A percentile compares a stretch with the other conserved stretches of the same genome.
phyloP scores from a whole-genome alignment of 176 grass and related monocot species.

The Aegilops longissima region DNA sequence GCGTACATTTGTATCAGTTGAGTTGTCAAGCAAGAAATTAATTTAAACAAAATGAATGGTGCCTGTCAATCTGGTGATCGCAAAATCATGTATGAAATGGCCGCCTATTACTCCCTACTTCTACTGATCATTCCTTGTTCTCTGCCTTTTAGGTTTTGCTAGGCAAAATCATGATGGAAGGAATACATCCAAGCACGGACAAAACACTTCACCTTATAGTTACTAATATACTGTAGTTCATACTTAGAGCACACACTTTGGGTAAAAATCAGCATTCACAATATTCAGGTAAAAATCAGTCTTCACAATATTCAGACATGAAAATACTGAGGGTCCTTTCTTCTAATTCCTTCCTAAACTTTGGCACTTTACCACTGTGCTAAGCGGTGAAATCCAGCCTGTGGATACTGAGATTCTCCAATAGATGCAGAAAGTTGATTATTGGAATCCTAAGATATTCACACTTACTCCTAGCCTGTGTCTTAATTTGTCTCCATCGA shows the following conservation, averaged over 20 bases:
- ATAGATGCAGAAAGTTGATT: constrained; percentile 85
- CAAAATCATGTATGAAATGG: neutral
- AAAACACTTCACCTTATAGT: too few relatives aligned
- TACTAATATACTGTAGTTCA: too few relatives aligned
- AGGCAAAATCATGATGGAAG: neutral
- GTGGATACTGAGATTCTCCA: constrained; percentile 45
- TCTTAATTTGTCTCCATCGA: neutral
- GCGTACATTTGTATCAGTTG: neutral
- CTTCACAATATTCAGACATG: too few relatives aligned
- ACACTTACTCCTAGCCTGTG: constrained; percentile 28
- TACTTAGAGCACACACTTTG: too few relatives aligned
- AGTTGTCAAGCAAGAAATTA: constrained; percentile 1
- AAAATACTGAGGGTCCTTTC: too few relatives aligned
- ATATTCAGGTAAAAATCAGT: too few relatives aligned
- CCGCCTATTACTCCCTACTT: neutral
- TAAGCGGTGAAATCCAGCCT: constrained; percentile 63
- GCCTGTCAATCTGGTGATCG: neutral
- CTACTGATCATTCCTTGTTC: neutral
- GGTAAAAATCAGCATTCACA: too few relatives aligned
- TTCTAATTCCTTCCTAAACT: too few relatives aligned
- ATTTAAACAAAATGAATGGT: neutral
- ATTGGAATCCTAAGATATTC: constrained; percentile 60
- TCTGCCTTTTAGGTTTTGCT: neutral
- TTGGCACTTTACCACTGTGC: too few relatives aligned
- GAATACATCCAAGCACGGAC: too few relatives aligned